phyloP scores from a whole-genome alignment of 352 stramenopile genomes.

The Phytophthora chlamydospora region DNA sequence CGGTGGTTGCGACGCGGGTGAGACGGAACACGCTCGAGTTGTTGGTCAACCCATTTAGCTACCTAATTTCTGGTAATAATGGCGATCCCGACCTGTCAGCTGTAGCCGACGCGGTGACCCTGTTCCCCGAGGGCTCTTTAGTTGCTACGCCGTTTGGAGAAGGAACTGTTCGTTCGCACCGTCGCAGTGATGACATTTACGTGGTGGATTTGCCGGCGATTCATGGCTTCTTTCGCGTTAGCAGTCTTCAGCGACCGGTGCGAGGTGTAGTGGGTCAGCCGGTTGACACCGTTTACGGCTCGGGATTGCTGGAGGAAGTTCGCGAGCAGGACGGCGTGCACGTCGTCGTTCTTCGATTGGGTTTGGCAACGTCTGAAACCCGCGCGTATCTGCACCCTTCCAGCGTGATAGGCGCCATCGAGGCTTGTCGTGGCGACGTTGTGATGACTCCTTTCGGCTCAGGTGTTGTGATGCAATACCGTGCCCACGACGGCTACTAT shows the following conservation, averaged over 20 bases:
- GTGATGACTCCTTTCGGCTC: slow-evolving; percentile 82
- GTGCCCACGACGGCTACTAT: slow-evolving; percentile 65
- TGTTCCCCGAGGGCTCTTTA: slow-evolving; percentile 56
- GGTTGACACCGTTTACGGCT: slow-evolving; percentile 74
- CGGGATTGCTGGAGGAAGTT: slow-evolving; percentile 63
- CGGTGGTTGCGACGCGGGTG: slow-evolving; percentile 16
- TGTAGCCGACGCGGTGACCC: slow-evolving; percentile 21
- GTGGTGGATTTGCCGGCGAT: slow-evolving; percentile 49
- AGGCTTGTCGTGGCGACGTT: slow-evolving; percentile 72
- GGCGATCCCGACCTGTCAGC: not conserved
- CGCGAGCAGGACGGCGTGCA: slow-evolving; percentile 73
- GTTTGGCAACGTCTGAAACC: slow-evolving; percentile 54
- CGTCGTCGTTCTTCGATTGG: slow-evolving; percentile 70
- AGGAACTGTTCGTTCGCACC: slow-evolving; percentile 55
- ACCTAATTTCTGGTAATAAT: slow-evolving; percentile 41
- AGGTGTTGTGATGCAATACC: slow-evolving; percentile 75
- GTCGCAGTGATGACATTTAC: slow-evolving; percentile 61
- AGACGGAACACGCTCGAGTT: slow-evolving; percentile 77
- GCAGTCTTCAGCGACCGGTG: slow-evolving; percentile 43
- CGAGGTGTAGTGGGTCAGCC: slow-evolving; percentile 64
- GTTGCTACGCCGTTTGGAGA: slow-evolving; percentile 76
- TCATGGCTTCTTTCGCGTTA: slow-evolving; percentile 53
- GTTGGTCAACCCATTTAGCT: slow-evolving; percentile 73
- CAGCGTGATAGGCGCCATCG: slow-evolving; percentile 60
- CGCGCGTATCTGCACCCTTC: slow-evolving; percentile 64